These are phyloP conservation scores for Aspergillus sp. DNA, from an alignment of 2,329 filamentous ascomycete genomes.

Conservation along the genomic window DNA sequence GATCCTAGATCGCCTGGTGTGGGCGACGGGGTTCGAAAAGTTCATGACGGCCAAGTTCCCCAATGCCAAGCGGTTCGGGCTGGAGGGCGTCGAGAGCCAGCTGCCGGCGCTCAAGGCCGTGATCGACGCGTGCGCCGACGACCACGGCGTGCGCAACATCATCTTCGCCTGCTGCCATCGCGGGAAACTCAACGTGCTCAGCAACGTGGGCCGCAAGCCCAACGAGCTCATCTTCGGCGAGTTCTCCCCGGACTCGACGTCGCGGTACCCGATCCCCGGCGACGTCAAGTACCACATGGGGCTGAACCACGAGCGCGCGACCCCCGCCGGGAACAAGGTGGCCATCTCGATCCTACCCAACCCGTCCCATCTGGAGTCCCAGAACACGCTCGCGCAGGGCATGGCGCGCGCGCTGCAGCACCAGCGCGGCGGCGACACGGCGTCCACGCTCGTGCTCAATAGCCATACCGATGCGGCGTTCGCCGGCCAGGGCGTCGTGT, in stretches of 20 bases:
- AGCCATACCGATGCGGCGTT: conserved; percentile 53
- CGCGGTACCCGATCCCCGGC: conserved; percentile 54
- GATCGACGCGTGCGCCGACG: conserved; percentile 90
- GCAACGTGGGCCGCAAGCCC: conserved; percentile 97
- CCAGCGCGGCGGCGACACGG: conserved; percentile 94
- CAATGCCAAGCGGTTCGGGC: conserved; percentile 98
- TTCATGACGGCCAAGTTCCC: conserved; percentile 97
- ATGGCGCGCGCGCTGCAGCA: conserved; percentile 97
- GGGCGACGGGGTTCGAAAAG: conserved; percentile 94
- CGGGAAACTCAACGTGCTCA: conserved; percentile 96
- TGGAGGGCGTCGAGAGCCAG: conserved; percentile 94
- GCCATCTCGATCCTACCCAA: conserved; percentile 80
- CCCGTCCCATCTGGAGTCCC: conserved; percentile 94
- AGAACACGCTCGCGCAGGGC: conserved; percentile 94
- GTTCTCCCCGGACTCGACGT: conserved; percentile 90
- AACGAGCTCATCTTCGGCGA: conserved; percentile 99
- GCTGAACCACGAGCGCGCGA: conserved; percentile 80
- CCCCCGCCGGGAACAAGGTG: conserved; percentile 95
- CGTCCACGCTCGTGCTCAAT: conserved; percentile 87
- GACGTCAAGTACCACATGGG: conserved; percentile 96
- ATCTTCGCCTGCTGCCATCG: conserved; percentile 63
- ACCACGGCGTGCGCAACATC: conserved; percentile 97
- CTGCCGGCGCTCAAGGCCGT: conserved; percentile 99
- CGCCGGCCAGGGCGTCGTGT: conserved; percentile 93
- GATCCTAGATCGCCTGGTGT: conserved; percentile 95